Evolutionary conservation across 495 filamentous ascomycete genomes (phyloP).

Genomic region (Hyaloscypha bicolor): DNA sequence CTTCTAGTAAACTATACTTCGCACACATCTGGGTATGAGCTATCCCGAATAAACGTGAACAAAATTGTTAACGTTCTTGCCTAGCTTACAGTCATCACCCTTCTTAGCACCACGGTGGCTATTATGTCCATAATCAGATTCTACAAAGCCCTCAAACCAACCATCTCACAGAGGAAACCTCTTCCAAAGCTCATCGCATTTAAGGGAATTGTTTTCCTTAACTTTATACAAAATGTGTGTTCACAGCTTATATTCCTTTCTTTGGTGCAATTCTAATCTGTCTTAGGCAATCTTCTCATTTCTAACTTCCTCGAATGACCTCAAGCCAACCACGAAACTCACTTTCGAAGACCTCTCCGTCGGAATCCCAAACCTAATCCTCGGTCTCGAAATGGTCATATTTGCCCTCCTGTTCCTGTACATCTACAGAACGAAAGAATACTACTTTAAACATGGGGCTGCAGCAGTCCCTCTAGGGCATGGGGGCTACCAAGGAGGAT

Average conservation of each 20-base stretch:
- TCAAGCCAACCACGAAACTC: slow-evolving; percentile 67
- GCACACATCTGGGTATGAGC: slow-evolving; percentile 67
- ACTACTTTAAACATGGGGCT: slow-evolving; percentile 45
- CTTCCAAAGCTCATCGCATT: slow-evolving; percentile 34
- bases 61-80: not conserved
- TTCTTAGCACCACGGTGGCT: slow-evolving; percentile 25
- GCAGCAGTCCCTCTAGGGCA: slow-evolving; percentile 8
- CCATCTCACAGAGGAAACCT: slow-evolving; percentile 17
- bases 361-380: slow-evolving; percentile 73
- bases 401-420: slow-evolving; percentile 77
- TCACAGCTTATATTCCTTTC: not conserved
- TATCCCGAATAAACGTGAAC: not conserved
- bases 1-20: slow-evolving; percentile 72
- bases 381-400: slow-evolving; percentile 84
- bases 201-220: slow-evolving; percentile 35
- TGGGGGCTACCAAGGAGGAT: slow-evolving; percentile 16
- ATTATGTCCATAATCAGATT: slow-evolving; percentile 29
- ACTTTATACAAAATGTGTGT: slow-evolving; percentile 33
- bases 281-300: slow-evolving; percentile 32
- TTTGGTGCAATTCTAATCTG: not conserved
- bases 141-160: slow-evolving; percentile 29
- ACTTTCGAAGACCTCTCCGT: slow-evolving; percentile 74
- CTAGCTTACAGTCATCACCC: slow-evolving; percentile 26
- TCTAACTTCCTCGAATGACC: slow-evolving; percentile 3
- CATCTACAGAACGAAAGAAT: slow-evolving; percentile 75